Percentiles rank a stretch among this genome's conserved stretches.
Evolutionary conservation across 306 rosid genomes (phyloP).

Genomic region (Vigna nakashimae): DNA sequence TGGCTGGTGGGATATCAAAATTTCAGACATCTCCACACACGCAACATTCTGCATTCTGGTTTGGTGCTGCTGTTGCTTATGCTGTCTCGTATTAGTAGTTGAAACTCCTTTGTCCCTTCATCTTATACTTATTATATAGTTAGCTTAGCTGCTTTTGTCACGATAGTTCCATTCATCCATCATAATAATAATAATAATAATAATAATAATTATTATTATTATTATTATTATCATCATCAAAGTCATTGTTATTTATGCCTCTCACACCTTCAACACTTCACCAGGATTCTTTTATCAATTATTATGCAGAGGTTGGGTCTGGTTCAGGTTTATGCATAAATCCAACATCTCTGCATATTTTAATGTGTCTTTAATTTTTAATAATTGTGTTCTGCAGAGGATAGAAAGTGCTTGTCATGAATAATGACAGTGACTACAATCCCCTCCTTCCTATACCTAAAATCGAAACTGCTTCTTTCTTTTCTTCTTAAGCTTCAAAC

Average conservation of each 20-base stretch:
- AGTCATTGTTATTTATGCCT: not conserved
- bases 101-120: conserved; percentile 47
- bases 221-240: no score
- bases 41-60: conserved; percentile 50
- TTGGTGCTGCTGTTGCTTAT: conserved; percentile 51
- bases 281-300: conserved; percentile 5
- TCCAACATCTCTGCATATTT: not conserved
- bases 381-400: not conserved
- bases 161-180: conserved; percentile 16
- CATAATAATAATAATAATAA: not conserved
- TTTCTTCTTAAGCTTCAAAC: not conserved
- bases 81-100: conserved; percentile 42
- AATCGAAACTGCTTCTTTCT: not conserved
- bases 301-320: conserved; percentile 10
- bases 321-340: conserved; percentile 37
- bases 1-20: conserved; percentile 51
- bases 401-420: conserved; percentile 20
- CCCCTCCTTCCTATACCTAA: conserved; percentile 17
- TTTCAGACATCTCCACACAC: conserved; percentile 48
- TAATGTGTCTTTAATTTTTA: not conserved
- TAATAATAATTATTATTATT: no score
- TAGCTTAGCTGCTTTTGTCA: conserved; percentile 53
- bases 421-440: conserved; percentile 40
- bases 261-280: conserved; percentile 20
- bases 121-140: conserved; percentile 27